Base-by-base conservation (phyloP, 2,329 filamentous ascomycete species). In the Pyrenochaeta sp. region DNA sequence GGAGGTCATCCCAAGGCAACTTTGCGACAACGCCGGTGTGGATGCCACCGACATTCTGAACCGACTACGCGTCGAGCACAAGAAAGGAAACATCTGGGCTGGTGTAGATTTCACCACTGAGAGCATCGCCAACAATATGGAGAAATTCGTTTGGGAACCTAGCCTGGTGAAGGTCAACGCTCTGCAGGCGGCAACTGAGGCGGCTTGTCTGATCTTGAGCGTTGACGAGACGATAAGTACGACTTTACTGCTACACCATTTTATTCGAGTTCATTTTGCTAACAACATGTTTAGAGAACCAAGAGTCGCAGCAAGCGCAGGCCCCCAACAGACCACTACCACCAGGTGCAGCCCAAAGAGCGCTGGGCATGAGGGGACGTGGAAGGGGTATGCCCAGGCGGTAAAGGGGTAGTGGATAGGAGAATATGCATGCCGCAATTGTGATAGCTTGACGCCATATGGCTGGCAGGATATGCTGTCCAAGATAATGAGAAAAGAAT, bases 21-120 rank as follows among this genome's bases (percentile, higher is more conserved):
- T 99, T 48, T 99, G 94, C 78, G 94, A 99, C 78, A 99, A 99
- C 68, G 94, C 94, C 42, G 94, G 94, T 53, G 97, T 99, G 70
- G 94, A 99, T 69, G 92, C 94, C 18, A 99, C 94, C 37, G 94
- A 99, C 68, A 96, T 99, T 58, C 85, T 99, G 53, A 99, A 97
- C 81, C 87, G 90, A 67, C 81, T 99, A 57, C 89, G 94, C 42
- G 94, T 97, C 47, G 93, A 96, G 81, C 94, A 99, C 78, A 85
- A 90, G 70, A 94, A 93, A 77, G 91, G 91, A 58, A 89, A 89
- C 68, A 85, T 84, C 38, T 99, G 94, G 94, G 91, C 92, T 4
- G 94, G 94, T 69, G 93, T 99, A 19, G 94, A 99, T 77, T 97
- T 99, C 69, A 79, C 86, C 58, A 85, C 91, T 64, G 94, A 99